A percentile compares a stretch with the other conserved stretches of the same genome.
phyloP scores from a whole-genome alignment of 768 basidiomycete genomes.

The Russula dissimulans region DNA sequence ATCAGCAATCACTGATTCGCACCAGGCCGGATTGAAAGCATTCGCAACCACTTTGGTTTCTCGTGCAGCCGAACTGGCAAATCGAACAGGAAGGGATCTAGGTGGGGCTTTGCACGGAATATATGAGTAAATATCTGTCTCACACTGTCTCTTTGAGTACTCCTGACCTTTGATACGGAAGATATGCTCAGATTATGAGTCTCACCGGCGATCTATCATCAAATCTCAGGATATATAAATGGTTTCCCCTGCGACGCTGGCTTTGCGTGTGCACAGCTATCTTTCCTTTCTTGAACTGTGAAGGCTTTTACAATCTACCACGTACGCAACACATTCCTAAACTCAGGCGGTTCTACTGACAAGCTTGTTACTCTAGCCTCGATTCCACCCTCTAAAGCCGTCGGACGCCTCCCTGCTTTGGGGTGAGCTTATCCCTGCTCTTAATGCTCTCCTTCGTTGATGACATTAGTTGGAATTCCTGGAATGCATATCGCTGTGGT shows the following conservation, averaged over 20 bases:
- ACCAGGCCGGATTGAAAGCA: neutral
- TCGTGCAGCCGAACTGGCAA: neutral
- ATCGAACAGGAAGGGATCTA: neutral
- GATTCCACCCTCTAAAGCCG: constrained; percentile 24
- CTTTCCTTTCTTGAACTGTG: neutral
- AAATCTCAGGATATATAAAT: neutral
- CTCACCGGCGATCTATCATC: too few relatives aligned
- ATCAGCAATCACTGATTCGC: neutral
- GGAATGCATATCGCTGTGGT: constrained; percentile 19
- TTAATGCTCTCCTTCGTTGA: neutral
- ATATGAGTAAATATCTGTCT: neutral
- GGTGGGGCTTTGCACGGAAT: neutral
- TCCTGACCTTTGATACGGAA: neutral
- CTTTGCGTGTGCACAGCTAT: neutral
- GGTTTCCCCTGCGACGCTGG: neutral
- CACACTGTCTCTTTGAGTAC: neutral
- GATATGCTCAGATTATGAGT: neutral
- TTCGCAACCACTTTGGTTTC: neutral
- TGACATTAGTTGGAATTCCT: constrained; percentile 11
- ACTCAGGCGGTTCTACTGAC: neutral
- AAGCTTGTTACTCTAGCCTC: neutral
- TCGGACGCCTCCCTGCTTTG: constrained; percentile 25
- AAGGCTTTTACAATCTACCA: neutral
- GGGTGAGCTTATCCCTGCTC: constrained; percentile 7
- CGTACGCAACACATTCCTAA: neutral